Base-by-base conservation (phyloP, 768 basidiomycete species). In the Epithele typhae region DNA sequence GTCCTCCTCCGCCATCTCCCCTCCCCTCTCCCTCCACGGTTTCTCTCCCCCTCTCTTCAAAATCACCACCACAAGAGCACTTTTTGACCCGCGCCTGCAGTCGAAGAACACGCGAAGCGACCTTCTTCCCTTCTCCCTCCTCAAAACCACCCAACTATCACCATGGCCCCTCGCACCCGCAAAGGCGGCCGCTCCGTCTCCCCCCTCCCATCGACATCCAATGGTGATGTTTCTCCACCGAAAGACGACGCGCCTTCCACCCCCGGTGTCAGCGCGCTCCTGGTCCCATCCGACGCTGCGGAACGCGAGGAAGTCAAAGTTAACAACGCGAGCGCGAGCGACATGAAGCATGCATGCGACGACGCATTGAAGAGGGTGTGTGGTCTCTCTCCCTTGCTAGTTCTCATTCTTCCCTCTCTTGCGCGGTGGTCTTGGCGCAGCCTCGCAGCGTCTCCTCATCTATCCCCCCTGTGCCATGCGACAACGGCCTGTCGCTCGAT, bases 351-450 rank as follows among this genome's bases (percentile, higher is more conserved):
- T 45, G 71, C 78, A 8, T 68, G 74, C 51, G 94, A 98, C 66
- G 94, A 98, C 68, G 84, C 85, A 37, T 70, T 97, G 48, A 92
- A 90, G 67, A 84, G 89, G 59, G 93, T 95, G 62, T 39, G 80
- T 70, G 12, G n/a, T n/a, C n/a, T 25, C 7, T 36, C 12, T 19
- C 11, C 22, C 22, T 46, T 72, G 70, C 33, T 40, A 19, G 32
- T 41, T 27, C 38, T 49, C 50, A 2, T 22, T 24, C 33, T n/a
- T 30, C 43, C n/a, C n/a, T n/a, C n/a, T n/a, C n/a, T n/a, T n/a
- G n/a, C n/a, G n/a, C n/a, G n/a, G n/a, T n/a, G n/a, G n/a, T n/a
- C n/a, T n/a, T n/a, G n/a, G n/a, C n/a, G n/a, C n/a, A n/a, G n/a
- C n/a, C n/a, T n/a, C n/a, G n/a, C n/a, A n/a, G n/a, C n/a, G n/a